A percentile compares a stretch with the other conserved stretches of the same genome.
Conservation (phyloP, 1,284 basidiomycete species). For the Pseudomicrostroma phylloplanum region DNA sequence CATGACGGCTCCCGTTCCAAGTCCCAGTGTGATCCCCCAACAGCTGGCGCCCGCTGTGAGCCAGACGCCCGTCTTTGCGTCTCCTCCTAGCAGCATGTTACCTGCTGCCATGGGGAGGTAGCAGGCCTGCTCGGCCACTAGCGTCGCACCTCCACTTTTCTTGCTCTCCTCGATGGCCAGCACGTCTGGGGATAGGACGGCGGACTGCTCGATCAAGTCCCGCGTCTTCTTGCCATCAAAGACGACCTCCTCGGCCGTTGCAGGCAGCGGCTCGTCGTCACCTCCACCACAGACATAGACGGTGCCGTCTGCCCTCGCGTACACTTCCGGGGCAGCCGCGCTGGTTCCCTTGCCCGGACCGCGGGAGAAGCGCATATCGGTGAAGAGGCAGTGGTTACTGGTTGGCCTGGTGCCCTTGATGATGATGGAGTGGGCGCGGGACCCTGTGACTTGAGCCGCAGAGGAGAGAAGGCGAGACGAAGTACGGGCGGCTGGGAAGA, state of each 20-base stretch:
- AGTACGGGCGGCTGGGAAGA: slow-evolving; percentile 53
- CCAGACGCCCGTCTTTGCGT: slow-evolving; percentile 54
- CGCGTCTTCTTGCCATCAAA: slow-evolving; percentile 49
- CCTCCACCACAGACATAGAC: slow-evolving; percentile 52
- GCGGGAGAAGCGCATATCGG: slow-evolving; percentile 52
- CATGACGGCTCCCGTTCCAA: slow-evolving; percentile 56
- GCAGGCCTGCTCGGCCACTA: slow-evolving; percentile 56
- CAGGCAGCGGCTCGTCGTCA: slow-evolving; percentile 52
- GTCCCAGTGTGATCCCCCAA: slow-evolving; percentile 53
- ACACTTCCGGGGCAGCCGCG: slow-evolving; percentile 33
- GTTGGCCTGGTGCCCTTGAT: neutral
- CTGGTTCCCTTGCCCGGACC: slow-evolving; percentile 21
- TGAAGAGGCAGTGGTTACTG: slow-evolving; percentile 56
- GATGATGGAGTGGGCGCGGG: neutral
- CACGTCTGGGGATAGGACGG: slow-evolving; percentile 54
- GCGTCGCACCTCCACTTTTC: slow-evolving; percentile 31
- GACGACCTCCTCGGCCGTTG: slow-evolving; percentile 30
- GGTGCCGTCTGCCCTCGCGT: slow-evolving; percentile 50
- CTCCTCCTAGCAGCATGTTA: slow-evolving; percentile 55
- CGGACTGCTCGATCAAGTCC: slow-evolving; percentile 54
- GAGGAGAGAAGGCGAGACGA: slow-evolving; percentile 20
- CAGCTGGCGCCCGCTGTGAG: slow-evolving; percentile 54
- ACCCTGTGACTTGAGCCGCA: neutral
- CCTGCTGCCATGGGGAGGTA: slow-evolving; percentile 57
- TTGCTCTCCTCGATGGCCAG: slow-evolving; percentile 35